Evolutionary conservation across 768 basidiomycete genomes (phyloP).

Genomic region (Naganishia randhawae): DNA sequence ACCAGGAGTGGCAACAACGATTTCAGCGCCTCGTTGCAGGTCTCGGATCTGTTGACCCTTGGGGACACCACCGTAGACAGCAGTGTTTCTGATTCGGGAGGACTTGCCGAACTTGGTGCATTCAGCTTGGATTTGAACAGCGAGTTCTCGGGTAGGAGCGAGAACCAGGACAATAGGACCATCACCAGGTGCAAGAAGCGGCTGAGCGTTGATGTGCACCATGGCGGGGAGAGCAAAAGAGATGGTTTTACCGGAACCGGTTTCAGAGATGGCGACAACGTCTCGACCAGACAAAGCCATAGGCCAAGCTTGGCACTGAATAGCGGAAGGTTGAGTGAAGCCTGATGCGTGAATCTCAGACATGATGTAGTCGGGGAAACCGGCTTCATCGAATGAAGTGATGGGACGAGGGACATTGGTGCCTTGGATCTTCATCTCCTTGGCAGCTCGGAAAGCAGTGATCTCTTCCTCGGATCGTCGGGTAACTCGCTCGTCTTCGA

Average conservation of each 20-base stretch:
- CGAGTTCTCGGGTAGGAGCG: slow-evolving; percentile 95
- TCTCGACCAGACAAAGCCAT: slow-evolving; percentile 95
- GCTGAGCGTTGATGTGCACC: slow-evolving; percentile 99
- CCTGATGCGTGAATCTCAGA: slow-evolving; percentile 89
- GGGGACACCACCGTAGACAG: slow-evolving; percentile 97
- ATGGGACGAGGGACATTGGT: slow-evolving; percentile 82
- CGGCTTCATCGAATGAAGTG: slow-evolving; percentile 85
- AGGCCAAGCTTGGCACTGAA: slow-evolving; percentile 99
- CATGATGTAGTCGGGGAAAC: slow-evolving; percentile 95
- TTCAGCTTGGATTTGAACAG: slow-evolving; percentile 98
- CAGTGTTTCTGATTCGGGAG: slow-evolving; percentile 95
- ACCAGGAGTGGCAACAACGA: slow-evolving; percentile 99
- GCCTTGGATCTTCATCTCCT: slow-evolving; percentile 94
- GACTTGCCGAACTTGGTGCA: slow-evolving; percentile 90
- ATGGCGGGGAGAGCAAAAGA: slow-evolving; percentile 97
- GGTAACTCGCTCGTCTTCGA: slow-evolving; percentile 80
- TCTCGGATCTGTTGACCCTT: slow-evolving; percentile 99
- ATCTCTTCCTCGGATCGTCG: slow-evolving; percentile 76
- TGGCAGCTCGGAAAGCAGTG: slow-evolving; percentile 73
- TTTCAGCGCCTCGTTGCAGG: slow-evolving; percentile 91
- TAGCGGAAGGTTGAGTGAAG: slow-evolving; percentile 83
- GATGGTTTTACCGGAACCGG: slow-evolving; percentile 97
- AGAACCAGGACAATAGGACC: slow-evolving; percentile 95
- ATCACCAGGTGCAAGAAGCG: slow-evolving; percentile 85
- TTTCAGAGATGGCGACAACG: slow-evolving; percentile 88